These are phyloP conservation scores for Aspergillus sp. DNA, from an alignment of 2,329 filamentous ascomycete genomes.

Conservation along the genomic window DNA sequence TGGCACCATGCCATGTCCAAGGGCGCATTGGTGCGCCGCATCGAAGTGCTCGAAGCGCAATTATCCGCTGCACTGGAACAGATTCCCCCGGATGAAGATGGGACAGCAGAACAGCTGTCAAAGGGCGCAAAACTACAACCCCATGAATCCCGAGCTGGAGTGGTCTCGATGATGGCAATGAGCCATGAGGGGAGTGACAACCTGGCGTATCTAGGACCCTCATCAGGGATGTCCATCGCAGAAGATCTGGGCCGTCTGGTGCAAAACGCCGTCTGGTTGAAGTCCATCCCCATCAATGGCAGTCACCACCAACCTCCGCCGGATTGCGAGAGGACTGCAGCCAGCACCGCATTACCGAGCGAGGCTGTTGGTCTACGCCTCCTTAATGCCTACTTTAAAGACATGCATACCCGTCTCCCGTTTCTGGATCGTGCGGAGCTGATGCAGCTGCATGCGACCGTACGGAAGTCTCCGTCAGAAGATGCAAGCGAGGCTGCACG, in stretches of 20 bases:
- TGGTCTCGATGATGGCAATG: constrained; percentile 11
- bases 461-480: background rate
- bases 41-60: constrained; percentile 24
- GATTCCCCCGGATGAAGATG: background rate
- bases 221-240: constrained; percentile 22
- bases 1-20: constrained; percentile 33
- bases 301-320: background rate
- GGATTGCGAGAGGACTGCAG: background rate
- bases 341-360: constrained; percentile 11
- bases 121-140: background rate
- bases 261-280: constrained; percentile 16
- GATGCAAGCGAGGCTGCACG: constrained; percentile 1
- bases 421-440: constrained; percentile 18
- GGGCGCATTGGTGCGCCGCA: constrained; percentile 23
- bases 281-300: constrained; percentile 16
- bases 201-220: constrained; percentile 20
- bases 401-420: constrained; percentile 24
- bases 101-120: background rate
- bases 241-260: constrained; percentile 19
- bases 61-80: constrained; percentile 13
- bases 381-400: constrained; percentile 24
- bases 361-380: constrained; percentile 17
- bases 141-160: background rate
- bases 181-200: constrained; percentile 7
- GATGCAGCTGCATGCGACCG: background rate